phyloP scores from a whole-genome alignment of 495 filamentous ascomycete species.

The Penicillium crystallinum region DNA sequence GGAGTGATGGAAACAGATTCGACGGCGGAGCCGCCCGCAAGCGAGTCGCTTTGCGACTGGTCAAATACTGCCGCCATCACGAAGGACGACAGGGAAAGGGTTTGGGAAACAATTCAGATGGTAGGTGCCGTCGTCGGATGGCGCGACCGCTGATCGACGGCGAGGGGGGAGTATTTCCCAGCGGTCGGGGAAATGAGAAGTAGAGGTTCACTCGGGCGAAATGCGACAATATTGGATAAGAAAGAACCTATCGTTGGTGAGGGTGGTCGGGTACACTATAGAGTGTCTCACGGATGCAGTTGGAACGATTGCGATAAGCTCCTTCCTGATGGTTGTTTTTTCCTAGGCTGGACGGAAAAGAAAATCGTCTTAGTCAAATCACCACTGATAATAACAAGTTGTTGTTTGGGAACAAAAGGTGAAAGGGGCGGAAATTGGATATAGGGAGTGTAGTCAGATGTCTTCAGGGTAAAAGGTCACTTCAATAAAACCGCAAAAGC shows the following conservation, averaged over 20 bases:
- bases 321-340: slow-evolving; percentile 20
- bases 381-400: slow-evolving; percentile 7
- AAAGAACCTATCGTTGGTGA: neutral
- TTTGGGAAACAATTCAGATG: slow-evolving; percentile 8
- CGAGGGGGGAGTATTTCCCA: slow-evolving; percentile 34
- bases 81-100: slow-evolving; percentile 10
- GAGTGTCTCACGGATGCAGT: slow-evolving; percentile 4
- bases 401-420: neutral
- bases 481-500: slow-evolving; percentile 12
- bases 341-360: slow-evolving; percentile 7
- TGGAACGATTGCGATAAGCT: slow-evolving; percentile 23
- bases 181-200: slow-evolving; percentile 38
- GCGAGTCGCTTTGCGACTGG: slow-evolving; percentile 24
- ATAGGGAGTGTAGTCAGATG: neutral
- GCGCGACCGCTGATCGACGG: slow-evolving; percentile 50
- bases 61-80: slow-evolving; percentile 36
- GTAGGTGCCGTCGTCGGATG: slow-evolving; percentile 38
- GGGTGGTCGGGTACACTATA: neutral
- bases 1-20: slow-evolving; percentile 41
- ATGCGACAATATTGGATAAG: slow-evolving; percentile 1
- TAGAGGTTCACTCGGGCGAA: neutral
- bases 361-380: slow-evolving; percentile 10
- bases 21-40: slow-evolving; percentile 22
- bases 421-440: neutral
- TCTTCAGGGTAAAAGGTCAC: neutral